Percentiles rank a stretch among this genome's conserved stretches.
Conservation (phyloP, 495 filamentous ascomycete genomes). For the Aspergillus homomorphus region DNA sequence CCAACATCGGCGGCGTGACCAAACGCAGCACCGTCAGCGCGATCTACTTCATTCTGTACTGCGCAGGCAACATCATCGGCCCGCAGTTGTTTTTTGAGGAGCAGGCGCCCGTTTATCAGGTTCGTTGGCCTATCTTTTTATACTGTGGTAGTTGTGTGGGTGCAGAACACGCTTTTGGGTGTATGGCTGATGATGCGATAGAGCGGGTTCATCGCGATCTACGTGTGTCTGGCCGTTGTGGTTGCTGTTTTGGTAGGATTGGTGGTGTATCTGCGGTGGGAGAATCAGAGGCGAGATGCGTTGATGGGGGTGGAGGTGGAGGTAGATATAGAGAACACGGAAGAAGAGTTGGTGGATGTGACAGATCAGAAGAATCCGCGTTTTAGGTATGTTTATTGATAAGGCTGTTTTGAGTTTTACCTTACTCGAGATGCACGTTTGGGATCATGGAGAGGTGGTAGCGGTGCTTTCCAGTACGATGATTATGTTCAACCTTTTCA, state of each 20-base stretch:
- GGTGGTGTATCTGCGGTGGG: slow-evolving; percentile 14
- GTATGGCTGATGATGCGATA: neutral
- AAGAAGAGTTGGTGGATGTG: slow-evolving; percentile 1
- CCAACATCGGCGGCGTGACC: slow-evolving; percentile 35
- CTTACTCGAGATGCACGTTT: too few species aligned
- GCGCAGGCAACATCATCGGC: slow-evolving; percentile 34
- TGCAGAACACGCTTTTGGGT: neutral
- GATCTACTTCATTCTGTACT: slow-evolving; percentile 32
- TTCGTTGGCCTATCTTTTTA: slow-evolving; percentile 5
- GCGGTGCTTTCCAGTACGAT: too few species aligned
- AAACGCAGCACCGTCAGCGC: slow-evolving; percentile 30
- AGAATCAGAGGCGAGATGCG: slow-evolving; percentile 8
- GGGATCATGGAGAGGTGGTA: too few species aligned
- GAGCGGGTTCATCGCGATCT: neutral
- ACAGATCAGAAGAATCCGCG: slow-evolving; percentile 1
- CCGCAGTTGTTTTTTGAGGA: slow-evolving; percentile 18
- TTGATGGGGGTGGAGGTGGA: neutral
- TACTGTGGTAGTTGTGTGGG: neutral
- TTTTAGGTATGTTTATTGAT: slow-evolving; percentile 13
- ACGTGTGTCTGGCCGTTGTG: neutral
- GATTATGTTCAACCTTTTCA: too few species aligned
- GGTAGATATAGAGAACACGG: neutral
- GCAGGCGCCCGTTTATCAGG: slow-evolving; percentile 18
- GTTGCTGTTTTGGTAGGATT: neutral
- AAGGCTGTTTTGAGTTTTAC: too few species aligned